phyloP scores from a whole-genome alignment of 169 alveolate species.

The Plasmodium gaboni region DNA sequence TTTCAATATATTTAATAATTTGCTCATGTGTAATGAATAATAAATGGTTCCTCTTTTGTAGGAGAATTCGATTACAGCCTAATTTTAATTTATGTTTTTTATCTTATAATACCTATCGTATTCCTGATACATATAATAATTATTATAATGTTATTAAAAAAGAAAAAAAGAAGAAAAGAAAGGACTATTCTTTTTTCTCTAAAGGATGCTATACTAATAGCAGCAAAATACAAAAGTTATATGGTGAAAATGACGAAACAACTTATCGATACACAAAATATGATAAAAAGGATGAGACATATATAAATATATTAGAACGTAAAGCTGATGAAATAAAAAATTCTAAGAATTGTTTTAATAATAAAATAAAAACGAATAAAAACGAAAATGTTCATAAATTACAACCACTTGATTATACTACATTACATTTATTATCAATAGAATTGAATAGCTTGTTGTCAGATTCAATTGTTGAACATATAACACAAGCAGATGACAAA shows the following conservation, averaged over 20 bases:
- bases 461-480: constrained; percentile 66
- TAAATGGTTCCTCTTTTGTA: constrained; percentile 34
- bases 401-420: constrained; percentile 61
- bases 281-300: constrained; percentile 18
- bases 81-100: constrained; percentile 25
- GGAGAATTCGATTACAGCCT: constrained; percentile 4
- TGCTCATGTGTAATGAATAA: constrained; percentile 41
- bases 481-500: constrained; percentile 51
- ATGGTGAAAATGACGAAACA: constrained; percentile 4
- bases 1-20: neutral
- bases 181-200: constrained; percentile 8
- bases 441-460: constrained; percentile 48
- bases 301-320: constrained; percentile 41
- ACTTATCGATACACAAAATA: constrained; percentile 44
- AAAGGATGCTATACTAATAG: neutral
- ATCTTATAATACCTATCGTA: neutral
- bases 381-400: constrained; percentile 1
- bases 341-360: constrained; percentile 58
- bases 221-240: neutral
- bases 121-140: neutral
- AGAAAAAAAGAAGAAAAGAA: constrained; percentile 1
- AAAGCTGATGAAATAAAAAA: constrained; percentile 62
- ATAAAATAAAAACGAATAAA: constrained; percentile 17
- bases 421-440: constrained; percentile 39
- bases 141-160: neutral